Base-by-base conservation (phyloP, 129 eudicot species). In the Helianthus tuberosus region DNA sequence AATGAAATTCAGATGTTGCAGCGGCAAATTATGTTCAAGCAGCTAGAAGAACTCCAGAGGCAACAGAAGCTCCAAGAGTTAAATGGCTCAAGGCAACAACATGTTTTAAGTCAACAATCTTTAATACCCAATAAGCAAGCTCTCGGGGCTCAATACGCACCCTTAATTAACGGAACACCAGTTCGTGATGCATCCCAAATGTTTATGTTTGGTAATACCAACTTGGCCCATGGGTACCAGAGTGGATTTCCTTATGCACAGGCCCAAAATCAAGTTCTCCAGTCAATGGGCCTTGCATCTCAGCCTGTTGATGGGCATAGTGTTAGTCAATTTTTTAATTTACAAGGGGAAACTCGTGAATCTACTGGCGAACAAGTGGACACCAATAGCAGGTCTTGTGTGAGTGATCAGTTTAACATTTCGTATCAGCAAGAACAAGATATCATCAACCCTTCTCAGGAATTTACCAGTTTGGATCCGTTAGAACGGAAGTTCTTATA, bases 11-110 rank as follows among this genome's bases (percentile, higher is more conserved):
- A 80, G 79, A 87, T 87, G 93, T 82, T 90, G 87, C 96, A 90
- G 82, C 87, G 93, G 73, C 93, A 90, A 60, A 81, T 88, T 52
- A 87, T 90, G 87, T 76, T 83, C 73, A 90, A 87, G 84, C 87
- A 90, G 78, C 75, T 90, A 75, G 93, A 90, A 68, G 96, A 85
- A 83, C 75, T 87, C 69, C 93, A 85, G 78, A 79, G 89, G 83
- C 89, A 85, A 69, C 87, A 87, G 83, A 89, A 87, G 83, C 82
- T 87, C 68, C 93, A 90, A 84, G 90, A 77, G 67, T 58, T 85
- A 14, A 78, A 83, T 46, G 85, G 83, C 67, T 59, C 66, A 3
- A 77, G 83, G 57, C 87, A 85, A 75, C 91, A 85, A 13, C 83
- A 78, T 84, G 83, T 71, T 65, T 41, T 80, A 75, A 84, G 82